Evolutionary conservation across 1,284 basidiomycete species (phyloP).

Genomic region (Sporisorium graminicola): DNA sequence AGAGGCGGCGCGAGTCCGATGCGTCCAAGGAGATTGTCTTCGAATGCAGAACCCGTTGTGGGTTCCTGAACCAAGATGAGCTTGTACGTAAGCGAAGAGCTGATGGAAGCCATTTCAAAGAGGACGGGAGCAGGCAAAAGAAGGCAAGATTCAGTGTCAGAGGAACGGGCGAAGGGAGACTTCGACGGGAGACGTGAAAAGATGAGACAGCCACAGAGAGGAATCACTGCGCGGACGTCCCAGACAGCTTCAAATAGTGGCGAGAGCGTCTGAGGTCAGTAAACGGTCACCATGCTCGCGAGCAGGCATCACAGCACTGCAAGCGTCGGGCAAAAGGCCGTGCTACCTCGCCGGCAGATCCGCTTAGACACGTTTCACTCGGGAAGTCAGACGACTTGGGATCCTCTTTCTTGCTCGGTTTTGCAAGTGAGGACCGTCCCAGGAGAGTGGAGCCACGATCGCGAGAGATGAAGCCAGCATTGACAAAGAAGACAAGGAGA

Average conservation of each 20-base stretch:
- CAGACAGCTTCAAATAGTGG: slow-evolving; percentile 2
- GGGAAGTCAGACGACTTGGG: neutral
- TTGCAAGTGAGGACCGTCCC: neutral
- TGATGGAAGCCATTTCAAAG: slow-evolving; percentile 15
- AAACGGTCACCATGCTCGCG: neutral
- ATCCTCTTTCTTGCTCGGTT: neutral
- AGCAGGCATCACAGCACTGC: slow-evolving; percentile 1
- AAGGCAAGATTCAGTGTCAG: neutral
- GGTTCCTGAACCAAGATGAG: slow-evolving; percentile 51
- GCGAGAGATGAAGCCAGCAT: slow-evolving; percentile 2
- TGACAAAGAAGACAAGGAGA: neutral
- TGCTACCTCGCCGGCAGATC: neutral
- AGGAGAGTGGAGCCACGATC: slow-evolving; percentile 1
- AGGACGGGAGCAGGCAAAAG: neutral
- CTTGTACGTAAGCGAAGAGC: slow-evolving; percentile 23
- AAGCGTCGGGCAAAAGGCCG: neutral
- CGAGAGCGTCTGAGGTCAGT: neutral
- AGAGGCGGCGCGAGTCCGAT: slow-evolving; percentile 56
- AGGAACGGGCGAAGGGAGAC: neutral
- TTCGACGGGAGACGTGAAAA: neutral
- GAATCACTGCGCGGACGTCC: neutral
- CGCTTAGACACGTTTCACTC: neutral
- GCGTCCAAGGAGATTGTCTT: slow-evolving; percentile 48
- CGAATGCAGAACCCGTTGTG: slow-evolving; percentile 52
- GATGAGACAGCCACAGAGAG: neutral